Percentiles rank a stretch among this genome's conserved stretches.
Evolutionary conservation across 2,329 filamentous ascomycete genomes (phyloP).

Genomic region (Pochonia chlamydosporia): DNA sequence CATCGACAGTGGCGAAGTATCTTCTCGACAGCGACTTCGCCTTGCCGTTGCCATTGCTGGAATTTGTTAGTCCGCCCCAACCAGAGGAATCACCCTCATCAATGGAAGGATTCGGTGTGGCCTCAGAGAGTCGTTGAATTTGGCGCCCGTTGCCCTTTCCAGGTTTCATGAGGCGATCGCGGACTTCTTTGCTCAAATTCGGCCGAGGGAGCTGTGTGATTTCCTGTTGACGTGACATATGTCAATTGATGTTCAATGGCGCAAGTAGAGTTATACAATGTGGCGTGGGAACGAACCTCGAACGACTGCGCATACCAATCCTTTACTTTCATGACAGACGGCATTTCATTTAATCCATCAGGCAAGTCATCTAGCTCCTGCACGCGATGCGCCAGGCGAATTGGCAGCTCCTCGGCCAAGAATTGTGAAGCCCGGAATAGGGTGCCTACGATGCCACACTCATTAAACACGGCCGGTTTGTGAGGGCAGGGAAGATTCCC

Average conservation of each 20-base stretch:
- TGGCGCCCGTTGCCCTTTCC: slow-evolving; percentile 51
- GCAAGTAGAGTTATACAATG: neutral
- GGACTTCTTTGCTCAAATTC: slow-evolving; percentile 66
- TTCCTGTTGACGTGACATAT: slow-evolving; percentile 52
- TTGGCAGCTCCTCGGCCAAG: slow-evolving; percentile 94
- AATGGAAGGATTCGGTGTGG: slow-evolving; percentile 86
- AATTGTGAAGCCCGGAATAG: slow-evolving; percentile 97
- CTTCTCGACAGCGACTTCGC: slow-evolving; percentile 43
- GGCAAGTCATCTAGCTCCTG: slow-evolving; percentile 89
- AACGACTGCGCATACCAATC: slow-evolving; percentile 99
- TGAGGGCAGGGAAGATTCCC: slow-evolving; percentile 73
- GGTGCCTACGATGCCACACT: slow-evolving; percentile 55
- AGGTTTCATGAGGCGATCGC: slow-evolving; percentile 70
- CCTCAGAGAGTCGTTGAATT: slow-evolving; percentile 70
- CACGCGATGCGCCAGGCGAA: slow-evolving; percentile 91
- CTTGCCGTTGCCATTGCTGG: slow-evolving; percentile 39
- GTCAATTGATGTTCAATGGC: slow-evolving; percentile 3
- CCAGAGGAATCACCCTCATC: slow-evolving; percentile 74
- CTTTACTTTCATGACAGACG: slow-evolving; percentile 87
- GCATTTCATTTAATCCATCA: slow-evolving; percentile 96
- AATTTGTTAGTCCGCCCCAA: slow-evolving; percentile 37
- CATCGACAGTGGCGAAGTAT: slow-evolving; percentile 92
- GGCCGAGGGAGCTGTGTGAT: slow-evolving; percentile 83
- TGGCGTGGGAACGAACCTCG: slow-evolving; percentile 58
- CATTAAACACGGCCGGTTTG: too few relatives aligned